Evolutionary conservation across 345 rosid genomes (phyloP), one percentile per base, ranked within the genome.

Genomic region (Clausena lansium): DNA sequence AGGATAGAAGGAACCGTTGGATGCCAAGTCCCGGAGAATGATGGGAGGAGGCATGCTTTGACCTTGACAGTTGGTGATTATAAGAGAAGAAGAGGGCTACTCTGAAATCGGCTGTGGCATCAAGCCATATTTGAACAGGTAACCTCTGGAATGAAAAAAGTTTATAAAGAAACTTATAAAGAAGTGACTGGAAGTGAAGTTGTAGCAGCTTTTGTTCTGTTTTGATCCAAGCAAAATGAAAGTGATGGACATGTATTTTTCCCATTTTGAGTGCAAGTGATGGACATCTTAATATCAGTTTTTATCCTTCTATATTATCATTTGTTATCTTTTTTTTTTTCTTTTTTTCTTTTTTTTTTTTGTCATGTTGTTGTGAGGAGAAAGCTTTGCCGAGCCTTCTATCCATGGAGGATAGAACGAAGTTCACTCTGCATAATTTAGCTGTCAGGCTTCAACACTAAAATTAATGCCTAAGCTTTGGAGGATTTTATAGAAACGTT

Each of bases 81-180:
- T 94, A 94, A 97, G 89, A 94, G 98, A 82, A 88, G 99, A 77
- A 93, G 98, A 83, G 98, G 99, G 67, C 98, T 97, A 78, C 92
- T 97, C 62, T 97, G 88, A 92, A 57, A 75, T 65, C 15, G 33
- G 50, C n/a, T n/a, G 30, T 24, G 50, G 4, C 32, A 5, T 6
- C 41, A 22, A 62, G 60, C 77, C 22, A 19, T n/a, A 47, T 61
- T 58, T 32, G 41, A 10, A 7, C 70, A 62, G 60, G 32, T 63
- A 45, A 22, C 27, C 9, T 4, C 20, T 20, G 69, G 60, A 17
- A n/a, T 6, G 22, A 6, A 45, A 45, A 2, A 45, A 45, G 50
- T 45, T 41, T 11, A 41, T 4, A 17, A 50, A 17, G 55, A 17
- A 50, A 17, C 55, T 4, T 52, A 61, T 7, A 24, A 14, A 25